These are phyloP conservation scores for Penicillium canescens DNA, from an alignment of 495 filamentous ascomycete species.

Conservation along the genomic window DNA sequence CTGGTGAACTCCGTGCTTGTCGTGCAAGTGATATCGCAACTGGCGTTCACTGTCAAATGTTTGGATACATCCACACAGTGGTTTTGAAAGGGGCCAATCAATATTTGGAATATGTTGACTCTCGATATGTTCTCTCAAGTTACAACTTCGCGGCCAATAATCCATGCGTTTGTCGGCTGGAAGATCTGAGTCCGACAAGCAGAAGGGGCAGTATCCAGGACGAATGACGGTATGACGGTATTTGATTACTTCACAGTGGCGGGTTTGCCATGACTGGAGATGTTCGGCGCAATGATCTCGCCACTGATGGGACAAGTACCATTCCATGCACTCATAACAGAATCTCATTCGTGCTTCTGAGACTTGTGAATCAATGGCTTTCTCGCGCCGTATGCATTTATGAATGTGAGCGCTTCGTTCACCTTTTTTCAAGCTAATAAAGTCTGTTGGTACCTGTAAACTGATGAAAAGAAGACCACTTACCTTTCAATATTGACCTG, in stretches of 20 bases:
- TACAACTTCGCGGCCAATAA: conserved; percentile 6
- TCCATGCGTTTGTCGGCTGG: neutral
- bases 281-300: conserved; percentile 3
- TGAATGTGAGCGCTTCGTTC: conserved; percentile 13
- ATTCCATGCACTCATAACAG: conserved; percentile 12
- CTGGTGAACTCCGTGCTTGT: neutral
- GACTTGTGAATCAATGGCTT: conserved; percentile 2
- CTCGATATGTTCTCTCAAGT: conserved; percentile 9
- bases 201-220: conserved; percentile 8
- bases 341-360: conserved; percentile 4
- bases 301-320: conserved; percentile 2
- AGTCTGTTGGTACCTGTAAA: conserved; percentile 1
- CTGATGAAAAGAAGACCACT: neutral
- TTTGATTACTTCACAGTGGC: conserved; percentile 9
- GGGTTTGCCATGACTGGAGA: conserved; percentile 5
- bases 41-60: neutral
- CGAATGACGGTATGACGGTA: conserved; percentile 10
- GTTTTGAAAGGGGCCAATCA: neutral
- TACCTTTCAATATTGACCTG: conserved; percentile 9
- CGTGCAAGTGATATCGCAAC: neutral
- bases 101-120: neutral
- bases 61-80: neutral
- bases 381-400: neutral
- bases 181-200: conserved; percentile 5
- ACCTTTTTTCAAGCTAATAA: conserved; percentile 6